Conservation (phyloP, 1,284 basidiomycete species). For the Lentinula novae-zelandiae region DNA sequence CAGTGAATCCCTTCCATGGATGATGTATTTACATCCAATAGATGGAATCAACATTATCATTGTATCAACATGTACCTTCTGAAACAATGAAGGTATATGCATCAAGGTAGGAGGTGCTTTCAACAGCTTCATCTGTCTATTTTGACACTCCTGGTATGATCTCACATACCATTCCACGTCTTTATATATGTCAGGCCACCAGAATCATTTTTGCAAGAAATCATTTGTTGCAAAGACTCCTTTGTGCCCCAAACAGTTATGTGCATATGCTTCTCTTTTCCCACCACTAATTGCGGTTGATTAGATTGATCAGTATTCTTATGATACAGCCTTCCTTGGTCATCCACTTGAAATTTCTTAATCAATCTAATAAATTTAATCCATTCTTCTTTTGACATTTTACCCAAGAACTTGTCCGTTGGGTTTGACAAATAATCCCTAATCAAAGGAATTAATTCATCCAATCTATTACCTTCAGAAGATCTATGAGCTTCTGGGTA, state of each 20-base stretch:
- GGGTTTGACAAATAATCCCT: too few relatives aligned
- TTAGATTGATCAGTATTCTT: neutral
- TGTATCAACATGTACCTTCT: too few relatives aligned
- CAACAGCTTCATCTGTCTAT: conserved; percentile 16
- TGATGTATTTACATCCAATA: conserved; percentile 16
- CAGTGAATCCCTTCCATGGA: conserved; percentile 15
- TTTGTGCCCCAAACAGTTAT: conserved; percentile 17
- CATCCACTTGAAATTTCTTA: conserved; percentile 11
- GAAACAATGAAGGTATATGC: conserved; percentile 19
- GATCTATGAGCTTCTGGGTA: too few relatives aligned
- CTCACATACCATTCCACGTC: conserved; percentile 18
- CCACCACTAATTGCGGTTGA: conserved; percentile 15
- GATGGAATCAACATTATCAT: conserved; percentile 24
- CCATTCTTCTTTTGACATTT: too few relatives aligned
- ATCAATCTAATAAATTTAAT: conserved; percentile 12
- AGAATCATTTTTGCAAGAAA: conserved; percentile 12
- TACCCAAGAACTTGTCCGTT: too few relatives aligned
- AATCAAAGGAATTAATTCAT: too few relatives aligned
- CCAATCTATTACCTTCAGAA: too few relatives aligned
- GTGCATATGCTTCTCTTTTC: conserved; percentile 1
- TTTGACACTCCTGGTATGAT: conserved; percentile 27
- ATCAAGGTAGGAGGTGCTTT: conserved; percentile 21
- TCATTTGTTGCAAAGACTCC: conserved; percentile 13
- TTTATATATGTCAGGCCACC: conserved; percentile 9
- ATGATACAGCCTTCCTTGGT: conserved; percentile 12